phyloP scores from a whole-genome alignment of 352 stramenopile species.

The Pythium periplocum region DNA sequence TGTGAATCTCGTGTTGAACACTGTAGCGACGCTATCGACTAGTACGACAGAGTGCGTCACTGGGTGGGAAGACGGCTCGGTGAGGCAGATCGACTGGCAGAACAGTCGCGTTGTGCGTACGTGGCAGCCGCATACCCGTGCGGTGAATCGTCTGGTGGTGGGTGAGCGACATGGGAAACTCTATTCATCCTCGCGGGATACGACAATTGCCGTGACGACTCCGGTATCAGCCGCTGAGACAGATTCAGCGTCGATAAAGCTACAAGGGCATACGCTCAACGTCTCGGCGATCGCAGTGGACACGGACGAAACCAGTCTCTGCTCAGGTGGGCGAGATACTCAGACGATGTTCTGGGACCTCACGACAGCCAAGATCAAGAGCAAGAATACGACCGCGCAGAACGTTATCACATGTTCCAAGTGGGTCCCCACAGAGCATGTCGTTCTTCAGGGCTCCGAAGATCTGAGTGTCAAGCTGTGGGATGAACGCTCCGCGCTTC shows the following conservation, averaged over 20 bases:
- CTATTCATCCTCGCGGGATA: constrained; percentile 77
- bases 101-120: constrained; percentile 19
- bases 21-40: too few relatives aligned
- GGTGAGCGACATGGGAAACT: constrained; percentile 32
- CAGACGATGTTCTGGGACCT: constrained; percentile 80
- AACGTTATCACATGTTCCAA: constrained; percentile 85
- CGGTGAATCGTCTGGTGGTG: constrained; percentile 59
- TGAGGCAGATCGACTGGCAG: constrained; percentile 40
- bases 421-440: constrained; percentile 53
- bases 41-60: constrained; percentile 30
- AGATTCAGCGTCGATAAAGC: constrained; percentile 9
- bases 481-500: constrained; percentile 53
- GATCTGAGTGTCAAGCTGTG: constrained; percentile 79
- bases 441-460: constrained; percentile 76
- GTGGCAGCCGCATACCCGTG: constrained; percentile 45
- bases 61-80: constrained; percentile 72
- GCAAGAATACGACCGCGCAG: constrained; percentile 67
- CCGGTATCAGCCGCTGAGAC: constrained; percentile 3
- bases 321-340: constrained; percentile 76
- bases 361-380: constrained; percentile 32
- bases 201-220: constrained; percentile 50
- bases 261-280: constrained; percentile 59
- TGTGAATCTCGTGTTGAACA: too few relatives aligned
- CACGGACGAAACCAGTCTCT: constrained; percentile 45
- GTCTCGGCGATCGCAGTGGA: constrained; percentile 63